These are phyloP conservation scores for Verbascum thapsus DNA, from an alignment of 257 asterid species.

Conservation along the genomic window DNA sequence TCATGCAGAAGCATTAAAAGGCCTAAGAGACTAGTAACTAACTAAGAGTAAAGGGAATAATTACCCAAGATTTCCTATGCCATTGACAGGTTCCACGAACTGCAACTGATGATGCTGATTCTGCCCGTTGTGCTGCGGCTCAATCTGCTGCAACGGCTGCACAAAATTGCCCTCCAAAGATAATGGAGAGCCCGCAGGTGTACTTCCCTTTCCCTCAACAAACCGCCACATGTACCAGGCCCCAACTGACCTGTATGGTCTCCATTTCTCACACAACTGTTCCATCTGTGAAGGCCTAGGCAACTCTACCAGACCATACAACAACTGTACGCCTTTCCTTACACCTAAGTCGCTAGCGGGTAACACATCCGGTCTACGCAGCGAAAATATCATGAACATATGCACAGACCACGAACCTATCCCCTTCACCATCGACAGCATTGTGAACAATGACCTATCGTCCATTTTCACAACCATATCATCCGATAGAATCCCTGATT, in stretches of 20 bases:
- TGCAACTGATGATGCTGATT: conserved; percentile 70
- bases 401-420: conserved; percentile 98
- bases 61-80: conserved; percentile 81
- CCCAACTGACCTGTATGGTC: conserved; percentile 91
- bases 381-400: conserved; percentile 93
- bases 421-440: conserved; percentile 98
- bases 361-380: conserved; percentile 92
- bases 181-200: conserved; percentile 41
- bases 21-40: not conserved
- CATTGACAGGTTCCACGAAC: conserved; percentile 78
- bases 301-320: conserved; percentile 79
- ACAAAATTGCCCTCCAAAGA: conserved; percentile 49
- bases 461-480: conserved; percentile 86
- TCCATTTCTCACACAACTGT: conserved; percentile 89
- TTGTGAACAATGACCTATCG: conserved; percentile 79
- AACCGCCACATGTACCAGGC: conserved; percentile 98
- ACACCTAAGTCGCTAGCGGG: conserved; percentile 94
- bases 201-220: conserved; percentile 70
- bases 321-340: conserved; percentile 88
- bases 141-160: conserved; percentile 79
- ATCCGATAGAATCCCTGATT: conserved; percentile 79
- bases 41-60: conserved; percentile 20
- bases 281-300: conserved; percentile 95
- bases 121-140: conserved; percentile 54
- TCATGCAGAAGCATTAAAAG: conserved; percentile 6